Evolutionary conservation across 257 asterid genomes (phyloP), one percentile per base, ranked within the genome.

Genomic region (Plectranthus barbatus): DNA sequence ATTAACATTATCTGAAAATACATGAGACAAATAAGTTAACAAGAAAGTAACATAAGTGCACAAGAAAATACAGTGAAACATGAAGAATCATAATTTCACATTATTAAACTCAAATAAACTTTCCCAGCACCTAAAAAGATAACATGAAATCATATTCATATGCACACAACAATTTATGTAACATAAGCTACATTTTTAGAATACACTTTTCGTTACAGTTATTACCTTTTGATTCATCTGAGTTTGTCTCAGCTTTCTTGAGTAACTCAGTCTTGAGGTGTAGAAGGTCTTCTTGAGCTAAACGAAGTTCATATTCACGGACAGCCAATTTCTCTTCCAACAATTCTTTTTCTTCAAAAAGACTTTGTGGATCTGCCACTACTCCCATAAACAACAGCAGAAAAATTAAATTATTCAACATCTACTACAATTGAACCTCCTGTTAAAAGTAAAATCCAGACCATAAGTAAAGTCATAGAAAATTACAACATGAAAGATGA

Each of bases 281-380:
- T 45, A 59, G 60, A 66, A 85, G 68, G 69, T 93, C 99, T 78
- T 93, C 99, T 79, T 87, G 95, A 60, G 96, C 93, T 76, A 93
- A 79, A 71, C 99, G 96, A 46, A 93, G 91, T 75, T 93, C 99
- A 80, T 93, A 93, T 67, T 93, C 95, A 64, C 82, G 75, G 19
- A 93, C 81, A 10, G 97, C 96, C 82, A 90, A 72, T 67, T 90
- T 93, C 73, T 93, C 97, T 81, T 87, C 91, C 48, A 93, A 77
- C 29, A 87, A 69, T 68, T 82, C 94, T 78, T 87, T 87, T 57
- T 90, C 99, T 74, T 93, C 99, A 51, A 83, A 84, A 70, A 93
- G 74, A 74, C 82, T 87, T 76, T 93, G 99, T 61, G 97, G 95
- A 57, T 93, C 99, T 13, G 88, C 90, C 77, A 86, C 97, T 93